Percentiles rank a stretch among this genome's conserved stretches.
Conservation (phyloP, 805 yeast genomes). For the Monosporozyma servazzii region DNA sequence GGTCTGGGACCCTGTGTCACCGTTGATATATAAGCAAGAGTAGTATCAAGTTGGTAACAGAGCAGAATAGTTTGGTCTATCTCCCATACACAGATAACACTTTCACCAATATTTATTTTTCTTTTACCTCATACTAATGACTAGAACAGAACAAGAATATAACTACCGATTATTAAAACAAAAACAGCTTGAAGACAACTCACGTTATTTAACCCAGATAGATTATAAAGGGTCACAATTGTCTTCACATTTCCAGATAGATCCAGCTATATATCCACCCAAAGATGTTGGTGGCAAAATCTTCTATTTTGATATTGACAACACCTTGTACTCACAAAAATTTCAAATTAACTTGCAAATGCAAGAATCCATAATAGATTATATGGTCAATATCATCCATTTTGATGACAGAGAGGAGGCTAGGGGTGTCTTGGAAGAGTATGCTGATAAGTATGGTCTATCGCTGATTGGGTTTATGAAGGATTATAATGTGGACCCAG, state of each 20-base stretch:
- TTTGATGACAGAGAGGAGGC: constrained; percentile 59
- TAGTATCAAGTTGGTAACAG: no score
- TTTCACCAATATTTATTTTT: no score
- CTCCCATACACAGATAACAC: background rate
- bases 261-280: constrained; percentile 12
- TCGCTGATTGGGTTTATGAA: constrained; percentile 77
- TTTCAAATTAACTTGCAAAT: constrained; percentile 70
- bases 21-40: no score
- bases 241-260: constrained; percentile 15
- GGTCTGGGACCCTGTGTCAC: no score
- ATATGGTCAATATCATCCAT: constrained; percentile 53
- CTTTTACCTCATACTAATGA: background rate
- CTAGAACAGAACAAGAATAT: background rate
- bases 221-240: constrained; percentile 25
- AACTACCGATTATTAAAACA: constrained; percentile 7
- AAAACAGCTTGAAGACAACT: constrained; percentile 18
- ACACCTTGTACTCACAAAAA: constrained; percentile 70
- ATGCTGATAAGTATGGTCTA: constrained; percentile 77
- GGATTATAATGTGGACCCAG: constrained; percentile 61
- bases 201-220: constrained; percentile 21
- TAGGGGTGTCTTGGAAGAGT: constrained; percentile 50
- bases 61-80: background rate
- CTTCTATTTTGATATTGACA: constrained; percentile 87
- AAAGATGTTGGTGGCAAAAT: constrained; percentile 23
- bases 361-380: constrained; percentile 74